Evolutionary conservation across 2,329 filamentous ascomycete genomes (phyloP).

Genomic region (Epichloe bromicola): DNA sequence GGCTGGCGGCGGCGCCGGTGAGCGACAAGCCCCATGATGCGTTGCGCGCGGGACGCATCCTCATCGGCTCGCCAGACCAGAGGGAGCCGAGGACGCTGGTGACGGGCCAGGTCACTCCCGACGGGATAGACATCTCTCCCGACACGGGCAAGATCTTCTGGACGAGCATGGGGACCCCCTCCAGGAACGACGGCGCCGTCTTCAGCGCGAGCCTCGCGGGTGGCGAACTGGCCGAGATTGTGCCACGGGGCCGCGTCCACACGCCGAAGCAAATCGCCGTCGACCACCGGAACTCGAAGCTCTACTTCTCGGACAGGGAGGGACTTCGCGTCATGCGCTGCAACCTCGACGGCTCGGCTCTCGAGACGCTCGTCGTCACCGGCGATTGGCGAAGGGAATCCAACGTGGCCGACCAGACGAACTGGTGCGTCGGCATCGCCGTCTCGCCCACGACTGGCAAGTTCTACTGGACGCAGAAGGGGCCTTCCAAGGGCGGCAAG

Average conservation of each 20-base stretch:
- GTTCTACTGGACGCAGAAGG: conserved; percentile 51
- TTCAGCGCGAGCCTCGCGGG: conserved; percentile 37
- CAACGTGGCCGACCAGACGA: conserved; percentile 18
- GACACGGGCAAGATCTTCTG: conserved; percentile 28
- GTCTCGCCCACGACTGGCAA: conserved; percentile 28
- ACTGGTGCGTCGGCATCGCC: conserved; percentile 44
- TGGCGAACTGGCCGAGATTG: conserved; percentile 26
- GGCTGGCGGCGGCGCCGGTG: conserved; percentile 7
- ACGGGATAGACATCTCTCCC: conserved; percentile 29
- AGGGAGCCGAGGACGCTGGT: conserved; percentile 10
- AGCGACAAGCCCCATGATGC: neutral
- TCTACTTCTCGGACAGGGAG: conserved; percentile 33
- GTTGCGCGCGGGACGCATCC: conserved; percentile 7
- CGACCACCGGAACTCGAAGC: conserved; percentile 15
- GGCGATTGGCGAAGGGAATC: conserved; percentile 13
- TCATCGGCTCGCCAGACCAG: conserved; percentile 8
- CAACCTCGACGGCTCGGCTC: conserved; percentile 24
- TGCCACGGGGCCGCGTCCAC: conserved; percentile 30
- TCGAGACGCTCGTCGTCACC: conserved; percentile 27
- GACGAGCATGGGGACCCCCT: conserved; percentile 34
- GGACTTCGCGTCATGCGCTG: conserved; percentile 27
- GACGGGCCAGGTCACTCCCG: conserved; percentile 21
- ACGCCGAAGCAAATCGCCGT: conserved; percentile 34
- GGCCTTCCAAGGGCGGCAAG: conserved; percentile 32
- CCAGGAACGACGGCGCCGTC: conserved; percentile 28